Evolutionary conservation across 1,139 yeast species (phyloP), one percentile per base, ranked within the genome.

Genomic region (Kazachstania sp.): DNA sequence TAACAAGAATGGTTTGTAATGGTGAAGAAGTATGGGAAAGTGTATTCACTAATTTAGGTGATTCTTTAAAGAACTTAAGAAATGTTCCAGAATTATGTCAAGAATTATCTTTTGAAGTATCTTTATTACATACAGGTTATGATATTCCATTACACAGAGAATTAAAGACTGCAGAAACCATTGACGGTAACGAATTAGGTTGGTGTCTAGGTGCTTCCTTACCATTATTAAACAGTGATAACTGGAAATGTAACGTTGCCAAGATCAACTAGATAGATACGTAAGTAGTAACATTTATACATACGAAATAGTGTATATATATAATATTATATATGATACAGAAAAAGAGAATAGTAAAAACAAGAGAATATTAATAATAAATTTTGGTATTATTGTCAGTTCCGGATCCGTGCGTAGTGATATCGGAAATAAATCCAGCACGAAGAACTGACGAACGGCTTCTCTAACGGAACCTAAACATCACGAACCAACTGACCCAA

Each of bases 141-240:
- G 97, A 90, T 57, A 87, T 92, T 57, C 97, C 97, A 51, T 75
- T 86, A 49, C 74, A 75, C 58, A 81, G 98, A 65, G 97, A 90
- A 67, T 79, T 92, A 58, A 84, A 78, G 65, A 92, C 97, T 7
- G 97, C 97, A 8, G 80, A 86, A 71, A 87, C 79, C 62, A 87
- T 92, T 56, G 84, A 81, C 50, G 80, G 81, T 60, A 88, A 86
- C 60, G 98, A 92, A 69, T 74, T 92, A 46, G 98, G 97, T 34
- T 92, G 99, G 99, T 92, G 98, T 71, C 74, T 92, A 52, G 99
- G 99, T 56, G 98, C 98, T 2, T 86, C 97, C 1, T 74, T 92
- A 60, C 97, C 97, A 3, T 72, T 92, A 56, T 73, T 92, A 56
- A 92, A 86, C 54, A 67, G 69, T 41, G 71, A 77, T 13, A 81